phyloP scores from a whole-genome alignment of 345 rosid species.

The Aurinia saxatilis region DNA sequence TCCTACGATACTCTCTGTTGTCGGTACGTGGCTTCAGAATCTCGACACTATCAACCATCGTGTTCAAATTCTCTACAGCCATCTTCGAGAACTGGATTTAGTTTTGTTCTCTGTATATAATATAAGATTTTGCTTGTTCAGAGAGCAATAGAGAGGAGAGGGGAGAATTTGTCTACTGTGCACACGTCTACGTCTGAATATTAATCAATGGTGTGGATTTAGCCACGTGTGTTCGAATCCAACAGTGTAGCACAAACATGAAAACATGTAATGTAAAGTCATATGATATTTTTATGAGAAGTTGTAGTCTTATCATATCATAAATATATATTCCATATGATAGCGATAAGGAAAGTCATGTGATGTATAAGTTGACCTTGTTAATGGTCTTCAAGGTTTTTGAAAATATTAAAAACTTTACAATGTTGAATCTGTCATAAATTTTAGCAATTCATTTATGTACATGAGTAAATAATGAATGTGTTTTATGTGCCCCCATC shows the following conservation, averaged over 20 bases:
- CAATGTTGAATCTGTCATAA: background rate
- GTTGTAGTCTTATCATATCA: background rate
- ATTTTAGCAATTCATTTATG: background rate
- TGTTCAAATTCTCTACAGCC: constrained; percentile 41
- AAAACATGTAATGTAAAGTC: background rate
- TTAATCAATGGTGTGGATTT: background rate
- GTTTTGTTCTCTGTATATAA: background rate
- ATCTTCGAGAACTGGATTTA: constrained; percentile 23
- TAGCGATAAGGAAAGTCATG: background rate
- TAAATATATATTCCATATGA: background rate
- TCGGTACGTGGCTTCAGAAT: constrained; percentile 73
- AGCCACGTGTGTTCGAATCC: background rate
- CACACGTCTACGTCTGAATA: background rate
- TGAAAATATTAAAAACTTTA: too few species aligned
- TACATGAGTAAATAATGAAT: background rate
- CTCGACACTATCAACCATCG: constrained; percentile 24
- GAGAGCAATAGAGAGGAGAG: background rate
- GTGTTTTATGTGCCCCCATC: background rate
- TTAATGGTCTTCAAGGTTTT: background rate
- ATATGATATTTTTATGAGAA: too few species aligned
- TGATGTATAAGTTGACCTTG: background rate
- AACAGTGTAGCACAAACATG: background rate
- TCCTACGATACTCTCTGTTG: constrained; percentile 57
- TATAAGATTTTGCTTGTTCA: background rate
- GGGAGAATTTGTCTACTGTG: background rate